phyloP scores from a whole-genome alignment of 768 basidiomycete species.

The Tylopilus subfusipes region DNA sequence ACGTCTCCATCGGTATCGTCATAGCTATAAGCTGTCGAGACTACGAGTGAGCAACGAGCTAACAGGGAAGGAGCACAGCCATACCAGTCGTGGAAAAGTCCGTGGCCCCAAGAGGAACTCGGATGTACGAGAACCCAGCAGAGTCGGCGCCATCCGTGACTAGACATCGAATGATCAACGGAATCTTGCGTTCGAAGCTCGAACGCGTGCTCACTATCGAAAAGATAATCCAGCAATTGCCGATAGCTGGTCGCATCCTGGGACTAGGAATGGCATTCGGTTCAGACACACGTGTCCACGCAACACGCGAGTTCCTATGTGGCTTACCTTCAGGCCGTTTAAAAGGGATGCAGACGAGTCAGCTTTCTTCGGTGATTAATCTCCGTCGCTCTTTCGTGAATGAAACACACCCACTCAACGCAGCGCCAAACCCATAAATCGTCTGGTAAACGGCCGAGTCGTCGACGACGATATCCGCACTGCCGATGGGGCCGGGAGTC shows the following conservation, averaged over 20 bases:
- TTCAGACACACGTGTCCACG: neutral
- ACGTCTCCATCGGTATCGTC: conserved; percentile 64
- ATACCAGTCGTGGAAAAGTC: conserved; percentile 63
- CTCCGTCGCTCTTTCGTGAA: neutral
- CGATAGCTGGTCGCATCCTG: conserved; percentile 56
- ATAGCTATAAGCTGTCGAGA: conserved; percentile 54
- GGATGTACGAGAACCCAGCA: conserved; percentile 67
- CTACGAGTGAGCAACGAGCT: conserved; percentile 2
- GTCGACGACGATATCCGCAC: conserved; percentile 60
- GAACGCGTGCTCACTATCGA: conserved; percentile 34
- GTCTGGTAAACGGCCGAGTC: conserved; percentile 56
- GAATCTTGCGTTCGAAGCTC: neutral
- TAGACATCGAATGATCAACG: conserved; percentile 13
- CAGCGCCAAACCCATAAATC: conserved; percentile 64
- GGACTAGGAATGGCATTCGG: conserved; percentile 32
- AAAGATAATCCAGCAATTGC: conserved; percentile 55
- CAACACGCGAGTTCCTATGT: neutral
- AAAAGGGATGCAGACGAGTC: conserved; percentile 66
- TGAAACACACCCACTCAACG: conserved; percentile 47
- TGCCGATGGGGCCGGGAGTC: conserved; percentile 49
- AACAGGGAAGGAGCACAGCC: conserved; percentile 7
- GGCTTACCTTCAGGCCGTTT: conserved; percentile 58
- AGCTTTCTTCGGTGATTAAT: conserved; percentile 38
- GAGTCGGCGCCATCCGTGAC: conserved; percentile 57
- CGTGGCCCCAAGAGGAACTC: conserved; percentile 68